These are phyloP conservation scores for Phialocephala sp. DNA, from an alignment of 2,329 filamentous ascomycete genomes.

Conservation along the genomic window DNA sequence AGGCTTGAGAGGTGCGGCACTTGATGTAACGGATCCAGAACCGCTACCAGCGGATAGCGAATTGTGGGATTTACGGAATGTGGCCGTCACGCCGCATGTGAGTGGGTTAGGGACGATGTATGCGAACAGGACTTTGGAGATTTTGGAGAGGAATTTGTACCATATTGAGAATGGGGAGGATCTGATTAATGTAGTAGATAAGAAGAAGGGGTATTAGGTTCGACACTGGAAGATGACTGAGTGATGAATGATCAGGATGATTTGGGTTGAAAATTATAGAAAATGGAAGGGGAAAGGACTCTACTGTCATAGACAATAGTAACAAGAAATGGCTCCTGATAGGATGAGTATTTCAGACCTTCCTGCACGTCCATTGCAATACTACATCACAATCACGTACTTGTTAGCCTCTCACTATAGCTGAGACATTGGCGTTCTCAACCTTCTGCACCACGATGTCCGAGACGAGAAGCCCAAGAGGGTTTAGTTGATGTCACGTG, in stretches of 20 bases:
- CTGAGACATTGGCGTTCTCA: no score
- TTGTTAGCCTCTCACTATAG: no score
- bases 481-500: no score
- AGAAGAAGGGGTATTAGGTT: slow-evolving; percentile 63
- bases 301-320: background rate
- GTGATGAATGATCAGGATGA: background rate
- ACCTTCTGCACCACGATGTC: background rate
- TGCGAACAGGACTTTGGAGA: slow-evolving; percentile 59
- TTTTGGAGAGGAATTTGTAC: slow-evolving; percentile 62
- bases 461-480: background rate
- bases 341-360: no score
- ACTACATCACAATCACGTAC: no score
- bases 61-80: slow-evolving; percentile 67
- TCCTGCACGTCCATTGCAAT: no score
- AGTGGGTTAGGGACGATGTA: slow-evolving; percentile 61
- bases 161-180: slow-evolving; percentile 56
- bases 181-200: slow-evolving; percentile 66
- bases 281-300: background rate
- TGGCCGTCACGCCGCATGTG: slow-evolving; percentile 69
- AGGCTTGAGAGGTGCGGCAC: slow-evolving; percentile 62
- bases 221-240: background rate
- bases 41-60: slow-evolving; percentile 64
- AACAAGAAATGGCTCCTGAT: background rate
- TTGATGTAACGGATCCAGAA: slow-evolving; percentile 74
- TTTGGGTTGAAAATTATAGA: background rate